Conservation (phyloP, 177 flowering plant genomes). For the Telopea speciosissima region DNA sequence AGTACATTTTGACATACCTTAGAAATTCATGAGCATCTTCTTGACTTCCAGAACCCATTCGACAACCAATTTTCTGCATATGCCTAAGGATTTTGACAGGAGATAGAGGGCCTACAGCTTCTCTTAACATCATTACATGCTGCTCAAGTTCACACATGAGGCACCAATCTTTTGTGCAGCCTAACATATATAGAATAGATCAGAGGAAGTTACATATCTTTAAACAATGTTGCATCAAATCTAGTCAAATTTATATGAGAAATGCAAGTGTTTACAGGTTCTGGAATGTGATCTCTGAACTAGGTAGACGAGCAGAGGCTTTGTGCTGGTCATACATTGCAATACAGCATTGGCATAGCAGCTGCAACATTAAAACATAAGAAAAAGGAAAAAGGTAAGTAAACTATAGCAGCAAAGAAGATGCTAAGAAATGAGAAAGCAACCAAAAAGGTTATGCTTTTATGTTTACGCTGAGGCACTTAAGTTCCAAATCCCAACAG, state of each 20-base stretch:
- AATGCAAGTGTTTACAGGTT: slow-evolving; percentile 37
- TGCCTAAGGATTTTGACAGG: slow-evolving; percentile 58
- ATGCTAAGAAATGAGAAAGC: background rate
- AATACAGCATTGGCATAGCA: slow-evolving; percentile 70
- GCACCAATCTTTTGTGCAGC: slow-evolving; percentile 66
- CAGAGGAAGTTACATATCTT: background rate
- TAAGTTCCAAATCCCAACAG: background rate
- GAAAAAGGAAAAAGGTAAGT: background rate
- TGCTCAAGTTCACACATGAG: slow-evolving; percentile 85
- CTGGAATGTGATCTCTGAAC: slow-evolving; percentile 70
- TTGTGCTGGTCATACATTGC: slow-evolving; percentile 80
- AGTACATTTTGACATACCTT: slow-evolving; percentile 38
- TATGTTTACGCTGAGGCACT: background rate
- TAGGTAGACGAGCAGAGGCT: slow-evolving; percentile 66
- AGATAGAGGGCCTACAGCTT: slow-evolving; percentile 61
- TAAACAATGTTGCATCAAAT: background rate
- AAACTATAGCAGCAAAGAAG: background rate
- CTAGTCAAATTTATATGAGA: background rate
- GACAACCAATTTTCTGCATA: slow-evolving; percentile 51
- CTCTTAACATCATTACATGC: slow-evolving; percentile 53
- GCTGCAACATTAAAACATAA: slow-evolving; percentile 36
- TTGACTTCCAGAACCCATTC: slow-evolving; percentile 82
- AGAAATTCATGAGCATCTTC: slow-evolving; percentile 97
- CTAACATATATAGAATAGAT: slow-evolving; percentile 26
- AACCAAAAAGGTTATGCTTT: background rate